phyloP scores from a whole-genome alignment of 306 rosid genomes.

The Quercus alba region DNA sequence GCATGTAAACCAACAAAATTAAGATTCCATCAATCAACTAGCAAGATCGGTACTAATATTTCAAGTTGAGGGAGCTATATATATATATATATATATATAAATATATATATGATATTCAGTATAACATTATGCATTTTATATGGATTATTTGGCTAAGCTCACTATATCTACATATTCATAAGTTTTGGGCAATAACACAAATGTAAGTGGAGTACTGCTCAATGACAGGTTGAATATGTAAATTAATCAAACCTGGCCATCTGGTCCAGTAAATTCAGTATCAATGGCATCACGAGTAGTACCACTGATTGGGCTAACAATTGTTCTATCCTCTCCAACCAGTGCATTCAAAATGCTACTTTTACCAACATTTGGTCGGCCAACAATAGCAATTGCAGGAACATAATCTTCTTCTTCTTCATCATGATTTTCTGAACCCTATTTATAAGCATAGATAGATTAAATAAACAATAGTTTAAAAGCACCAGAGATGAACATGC shows the following conservation, averaged over 20 bases:
- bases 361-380: slow-evolving; percentile 99
- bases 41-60: background rate
- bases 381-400: slow-evolving; percentile 93
- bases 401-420: slow-evolving; percentile 77
- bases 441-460: slow-evolving; percentile 18
- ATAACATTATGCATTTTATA: background rate
- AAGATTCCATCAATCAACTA: slow-evolving; percentile 14
- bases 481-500: background rate
- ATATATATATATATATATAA: background rate
- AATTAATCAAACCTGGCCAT: slow-evolving; percentile 79
- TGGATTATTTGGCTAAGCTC: background rate
- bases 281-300: slow-evolving; percentile 99
- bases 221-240: background rate
- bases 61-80: background rate
- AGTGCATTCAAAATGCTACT: slow-evolving; percentile 97
- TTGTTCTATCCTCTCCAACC: slow-evolving; percentile 93
- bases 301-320: slow-evolving; percentile 98
- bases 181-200: background rate
- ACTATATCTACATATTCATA: background rate
- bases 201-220: background rate
- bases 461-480: background rate
- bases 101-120: background rate
- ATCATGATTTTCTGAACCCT: slow-evolving; percentile 44
- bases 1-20: slow-evolving; percentile 18
- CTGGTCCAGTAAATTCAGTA: slow-evolving; percentile 81